Percentiles rank a stretch among this genome's conserved stretches.
phyloP scores from a whole-genome alignment of 208 protist species.

The Porcisia hertigi region DNA sequence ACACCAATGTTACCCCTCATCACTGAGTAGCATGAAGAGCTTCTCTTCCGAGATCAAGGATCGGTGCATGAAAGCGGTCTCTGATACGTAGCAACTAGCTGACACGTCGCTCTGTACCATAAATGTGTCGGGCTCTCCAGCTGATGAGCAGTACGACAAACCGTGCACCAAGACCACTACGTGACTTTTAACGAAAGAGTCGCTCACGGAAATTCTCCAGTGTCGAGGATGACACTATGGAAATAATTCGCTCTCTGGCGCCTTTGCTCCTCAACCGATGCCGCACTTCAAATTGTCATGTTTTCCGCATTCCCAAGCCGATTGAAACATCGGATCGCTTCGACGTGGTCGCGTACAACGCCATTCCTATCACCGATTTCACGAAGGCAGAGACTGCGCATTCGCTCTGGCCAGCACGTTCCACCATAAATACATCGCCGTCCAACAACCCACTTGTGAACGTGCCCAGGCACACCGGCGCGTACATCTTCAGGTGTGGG shows the following conservation, averaged over 20 bases:
- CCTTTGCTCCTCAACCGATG: constrained; percentile 6
- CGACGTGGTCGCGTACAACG: constrained; percentile 45
- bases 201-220: constrained; percentile 42
- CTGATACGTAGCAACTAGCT: neutral
- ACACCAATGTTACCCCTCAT: constrained; percentile 52
- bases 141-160: constrained; percentile 21
- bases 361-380: constrained; percentile 33
- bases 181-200: constrained; percentile 53
- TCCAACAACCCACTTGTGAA: constrained; percentile 38
- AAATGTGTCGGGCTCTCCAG: constrained; percentile 2
- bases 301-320: constrained; percentile 32
- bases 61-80: neutral
- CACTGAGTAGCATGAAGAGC: constrained; percentile 40
- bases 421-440: constrained; percentile 37
- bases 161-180: constrained; percentile 45
- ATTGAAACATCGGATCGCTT: constrained; percentile 42
- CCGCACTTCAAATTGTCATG: constrained; percentile 41
- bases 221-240: constrained; percentile 31
- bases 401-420: neutral
- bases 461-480: constrained; percentile 43
- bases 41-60: constrained; percentile 24
- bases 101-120: neutral
- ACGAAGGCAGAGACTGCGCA: constrained; percentile 23
- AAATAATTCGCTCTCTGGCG: constrained; percentile 16
- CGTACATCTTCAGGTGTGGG: constrained; percentile 34